Evolutionary conservation across 2,329 filamentous ascomycete genomes (phyloP), one percentile per base, ranked within the genome.

Genomic region (Furcasterigmium sp.): DNA sequence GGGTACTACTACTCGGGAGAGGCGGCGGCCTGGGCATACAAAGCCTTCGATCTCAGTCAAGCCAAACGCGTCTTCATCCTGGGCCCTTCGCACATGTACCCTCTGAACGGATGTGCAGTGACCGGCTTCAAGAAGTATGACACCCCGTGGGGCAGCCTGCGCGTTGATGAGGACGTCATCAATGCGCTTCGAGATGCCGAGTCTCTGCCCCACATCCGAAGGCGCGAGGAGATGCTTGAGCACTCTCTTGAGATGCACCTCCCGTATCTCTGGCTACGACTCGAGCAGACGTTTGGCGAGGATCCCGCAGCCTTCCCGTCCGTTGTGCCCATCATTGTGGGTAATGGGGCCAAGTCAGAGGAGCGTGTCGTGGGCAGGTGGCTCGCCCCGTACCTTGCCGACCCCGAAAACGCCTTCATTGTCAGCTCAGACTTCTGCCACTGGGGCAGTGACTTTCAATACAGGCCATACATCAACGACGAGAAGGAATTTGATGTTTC

Each of bases 161-260:
- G 57, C 0, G 72, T 94, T 25, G 88, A 94, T 58, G 67, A 59
- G 8, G 65, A 68, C 5, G 73, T 76, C 1, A 72, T 79, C 1
- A 54, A 69, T 29, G 59, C 72, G 47, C 61, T 70, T 51, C 44
- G 48, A 18, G 13, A 23, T 8, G 61, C 61, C 9, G 51, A 52
- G 35, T 70, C 68, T n/a, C 67, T 86, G 59, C 65, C 75, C 15
- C 69, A 74, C 41, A 93, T 96, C 71, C 79, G 76, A 2, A 65
- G 63, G 15, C 56, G 69, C 4, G 72, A 81, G 6, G 93, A 98
- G 78, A 89, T 48, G 76, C 78, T n/a, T 5, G 93, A 98, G 64
- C 93, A 98, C 65, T 95, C 88, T 41, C 76, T 97, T 2, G 93
- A 98, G 69, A 95, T 98, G 85, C 93, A 98, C 54, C 74, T 97